A percentile compares a stretch with the other conserved stretches of the same genome.
phyloP scores from a whole-genome alignment of 1,284 basidiomycete genomes.

The Fomitopsis schrenkii region DNA sequence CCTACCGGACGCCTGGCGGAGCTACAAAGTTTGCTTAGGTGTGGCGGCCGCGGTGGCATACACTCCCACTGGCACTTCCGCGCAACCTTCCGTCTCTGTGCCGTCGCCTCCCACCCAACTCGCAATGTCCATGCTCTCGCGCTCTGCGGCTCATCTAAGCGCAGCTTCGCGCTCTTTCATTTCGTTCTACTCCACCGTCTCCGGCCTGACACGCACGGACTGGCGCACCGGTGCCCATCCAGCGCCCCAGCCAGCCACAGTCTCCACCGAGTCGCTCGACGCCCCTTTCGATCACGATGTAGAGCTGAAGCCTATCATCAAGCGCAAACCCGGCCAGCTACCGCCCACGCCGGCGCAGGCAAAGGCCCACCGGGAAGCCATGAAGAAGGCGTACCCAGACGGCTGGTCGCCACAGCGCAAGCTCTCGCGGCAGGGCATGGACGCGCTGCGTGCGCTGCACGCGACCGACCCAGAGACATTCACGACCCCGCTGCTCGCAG shows the following conservation, averaged over 20 bases:
- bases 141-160: slow-evolving; percentile 7
- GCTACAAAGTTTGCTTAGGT: not conserved
- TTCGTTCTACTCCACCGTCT: slow-evolving; percentile 24
- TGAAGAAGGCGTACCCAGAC: slow-evolving; percentile 63
- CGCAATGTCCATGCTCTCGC: slow-evolving; percentile 12
- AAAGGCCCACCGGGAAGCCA: slow-evolving; percentile 49
- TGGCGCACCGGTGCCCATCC: slow-evolving; percentile 50
- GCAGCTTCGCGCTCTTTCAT: slow-evolving; percentile 14
- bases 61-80: not conserved
- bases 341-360: slow-evolving; percentile 36
- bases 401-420: slow-evolving; percentile 88
- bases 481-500: slow-evolving; percentile 67
- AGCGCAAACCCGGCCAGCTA: slow-evolving; percentile 1
- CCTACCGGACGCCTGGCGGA: not conserved
- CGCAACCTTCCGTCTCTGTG: not conserved
- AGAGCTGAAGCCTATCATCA: slow-evolving; percentile 9
- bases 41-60: not conserved
- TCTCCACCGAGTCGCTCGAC: slow-evolving; percentile 43
- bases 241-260: slow-evolving; percentile 46
- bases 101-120: not conserved
- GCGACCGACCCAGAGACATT: slow-evolving; percentile 66
- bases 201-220: slow-evolving; percentile 22
- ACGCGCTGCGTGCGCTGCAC: slow-evolving; percentile 74
- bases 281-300: slow-evolving; percentile 24
- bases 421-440: slow-evolving; percentile 90